Evolutionary conservation across 2,329 filamentous ascomycete genomes (phyloP).

Genomic region (Corniculantispora saksenae): DNA sequence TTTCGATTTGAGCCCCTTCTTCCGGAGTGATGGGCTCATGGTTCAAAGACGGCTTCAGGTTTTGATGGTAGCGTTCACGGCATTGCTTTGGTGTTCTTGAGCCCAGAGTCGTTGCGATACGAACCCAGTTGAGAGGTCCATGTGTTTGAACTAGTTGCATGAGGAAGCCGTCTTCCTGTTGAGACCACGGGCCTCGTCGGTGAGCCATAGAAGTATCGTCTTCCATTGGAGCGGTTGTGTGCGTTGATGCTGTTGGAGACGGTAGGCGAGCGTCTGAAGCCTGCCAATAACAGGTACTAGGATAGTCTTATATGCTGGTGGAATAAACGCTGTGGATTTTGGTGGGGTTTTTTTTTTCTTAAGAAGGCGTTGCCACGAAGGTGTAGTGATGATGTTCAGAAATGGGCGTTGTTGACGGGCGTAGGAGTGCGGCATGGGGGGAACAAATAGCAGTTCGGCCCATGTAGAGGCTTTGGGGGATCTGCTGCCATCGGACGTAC

Average conservation of each 20-base stretch:
- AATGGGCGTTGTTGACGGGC: background rate
- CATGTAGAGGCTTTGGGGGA: constrained; percentile 22
- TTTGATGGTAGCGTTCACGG: constrained; percentile 90
- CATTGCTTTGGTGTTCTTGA: constrained; percentile 91
- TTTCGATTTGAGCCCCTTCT: constrained; percentile 73
- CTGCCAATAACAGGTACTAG: too few relatives aligned
- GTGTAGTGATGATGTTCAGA: constrained; percentile 6
- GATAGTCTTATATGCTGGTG: too few relatives aligned
- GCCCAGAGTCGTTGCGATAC: constrained; percentile 73
- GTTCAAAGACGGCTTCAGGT: constrained; percentile 76
- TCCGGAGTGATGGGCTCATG: constrained; percentile 71
- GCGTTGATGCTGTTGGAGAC: constrained; percentile 21
- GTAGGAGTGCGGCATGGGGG: constrained; percentile 16
- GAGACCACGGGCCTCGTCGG: constrained; percentile 75
- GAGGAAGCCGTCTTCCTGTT: constrained; percentile 71
- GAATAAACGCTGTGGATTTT: background rate
- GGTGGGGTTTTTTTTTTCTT: too few relatives aligned
- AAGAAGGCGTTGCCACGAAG: constrained; percentile 5
- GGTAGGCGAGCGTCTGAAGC: background rate
- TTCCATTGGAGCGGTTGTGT: constrained; percentile 21
- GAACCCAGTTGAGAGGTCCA: constrained; percentile 86
- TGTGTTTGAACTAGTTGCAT: constrained; percentile 69
- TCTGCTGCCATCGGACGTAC: constrained; percentile 19
- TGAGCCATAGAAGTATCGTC: constrained; percentile 16
- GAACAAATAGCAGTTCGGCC: constrained; percentile 21